Evolutionary conservation across 192 early-diverging fungal genomes (phyloP), one percentile per base, ranked within the genome.

Genomic region (Geranomyces michiganensis): DNA sequence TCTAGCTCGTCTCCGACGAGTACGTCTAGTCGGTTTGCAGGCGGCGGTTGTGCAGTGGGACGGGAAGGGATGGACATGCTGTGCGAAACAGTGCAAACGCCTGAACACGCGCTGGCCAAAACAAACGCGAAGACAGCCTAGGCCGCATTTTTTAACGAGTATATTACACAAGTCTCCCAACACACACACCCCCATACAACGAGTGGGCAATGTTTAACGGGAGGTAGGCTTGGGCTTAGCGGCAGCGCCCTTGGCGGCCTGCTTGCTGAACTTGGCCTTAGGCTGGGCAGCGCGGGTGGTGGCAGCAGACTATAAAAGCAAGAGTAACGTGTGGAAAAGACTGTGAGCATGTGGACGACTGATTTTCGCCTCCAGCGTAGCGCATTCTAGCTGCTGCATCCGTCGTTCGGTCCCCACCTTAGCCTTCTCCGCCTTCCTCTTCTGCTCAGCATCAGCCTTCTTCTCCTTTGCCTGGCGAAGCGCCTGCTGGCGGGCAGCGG

Each of bases 381-480:
- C 51, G 24, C 24, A 6, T 53, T 53, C 51, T 3, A 15, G 2
- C 29, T 2, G 75, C 7, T 53, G 3, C 15, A 7, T 17, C 51
- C 51, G 4, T 53, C 51, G 15, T 53, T 41, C 10, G 36, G 36
- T 41, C 76, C 51, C 9, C 46, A 90, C 87, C 85, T 90, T 90
- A 53, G 92, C 85, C 85, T 93, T 90, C 82, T 92, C 91, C 53
- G 87, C 83, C 87, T 93, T 93, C 85, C 89, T 97, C 86, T 92
- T 90, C 70, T 90, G 86, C 73, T 89, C 89, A 70, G 89, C 89
- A 59, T 74, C 85, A 89, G 93, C 94, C 92, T 96, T 97, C 79
- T 89, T 84, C 58, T 93, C 94, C 94, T 98, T 99, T 81, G 84
- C 85, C 82, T 92, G 90, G 75, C 84, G 81, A 65, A 94, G 81